Evolutionary conservation across 2,329 filamentous ascomycete genomes (phyloP).

Genomic region (Cylindrodendrum hubeiense): DNA sequence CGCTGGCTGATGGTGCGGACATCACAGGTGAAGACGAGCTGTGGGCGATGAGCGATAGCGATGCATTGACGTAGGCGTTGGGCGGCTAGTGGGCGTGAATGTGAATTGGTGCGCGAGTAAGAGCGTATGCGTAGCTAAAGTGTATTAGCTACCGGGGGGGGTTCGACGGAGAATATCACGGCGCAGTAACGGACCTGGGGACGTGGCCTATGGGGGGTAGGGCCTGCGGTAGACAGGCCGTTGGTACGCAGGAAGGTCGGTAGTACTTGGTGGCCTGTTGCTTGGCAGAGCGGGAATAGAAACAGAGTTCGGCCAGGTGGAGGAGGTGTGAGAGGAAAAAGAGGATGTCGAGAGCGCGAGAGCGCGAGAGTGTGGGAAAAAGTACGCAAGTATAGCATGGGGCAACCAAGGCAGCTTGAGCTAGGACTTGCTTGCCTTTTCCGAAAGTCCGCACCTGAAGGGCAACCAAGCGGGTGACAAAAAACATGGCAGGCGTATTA

Average conservation of each 20-base stretch:
- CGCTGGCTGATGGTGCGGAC: background rate
- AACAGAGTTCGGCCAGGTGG: background rate
- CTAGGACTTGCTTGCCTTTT: too few relatives aligned
- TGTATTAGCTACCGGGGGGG: background rate
- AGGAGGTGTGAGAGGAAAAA: constrained; percentile 15
- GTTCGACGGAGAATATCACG: background rate
- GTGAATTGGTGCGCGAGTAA: too few relatives aligned
- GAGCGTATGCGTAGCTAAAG: background rate
- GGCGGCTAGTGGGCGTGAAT: too few relatives aligned
- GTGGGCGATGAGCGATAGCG: background rate
- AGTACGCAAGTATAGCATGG: background rate
- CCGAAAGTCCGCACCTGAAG: too few relatives aligned
- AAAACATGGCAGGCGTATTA: too few relatives aligned
- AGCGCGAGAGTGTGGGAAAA: background rate
- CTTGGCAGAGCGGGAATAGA: background rate
- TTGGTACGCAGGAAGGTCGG: background rate
- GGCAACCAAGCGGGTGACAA: too few relatives aligned
- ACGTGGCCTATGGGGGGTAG: too few relatives aligned
- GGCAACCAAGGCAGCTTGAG: too few relatives aligned
- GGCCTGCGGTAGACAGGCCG: background rate
- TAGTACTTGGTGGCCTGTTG: background rate
- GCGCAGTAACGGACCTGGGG: background rate
- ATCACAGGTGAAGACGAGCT: background rate
- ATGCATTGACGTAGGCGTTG: too few relatives aligned
- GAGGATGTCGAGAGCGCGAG: background rate